Base-by-base conservation (phyloP, 345 rosid genomes). In the Bruguiera sexangula region DNA sequence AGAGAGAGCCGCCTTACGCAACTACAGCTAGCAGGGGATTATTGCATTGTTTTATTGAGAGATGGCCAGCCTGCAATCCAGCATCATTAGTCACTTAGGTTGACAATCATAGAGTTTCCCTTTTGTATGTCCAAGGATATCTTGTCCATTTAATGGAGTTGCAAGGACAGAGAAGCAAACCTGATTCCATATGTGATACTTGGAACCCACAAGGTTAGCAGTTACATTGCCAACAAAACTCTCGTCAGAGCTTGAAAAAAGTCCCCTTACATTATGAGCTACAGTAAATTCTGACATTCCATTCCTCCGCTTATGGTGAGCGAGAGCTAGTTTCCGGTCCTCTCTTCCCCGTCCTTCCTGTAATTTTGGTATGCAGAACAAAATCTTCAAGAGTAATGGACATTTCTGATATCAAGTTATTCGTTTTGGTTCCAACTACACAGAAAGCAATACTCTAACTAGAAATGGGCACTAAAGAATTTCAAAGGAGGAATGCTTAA, bases 301-400 rank as follows among this genome's bases (percentile, higher is more conserved):
- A 6, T 85, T 82, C 31, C 72, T 78, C 63, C 91, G 70, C 74
- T 80, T 89, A 57, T 89, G 89, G 76, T 83, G 78, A 69, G 97
- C 97, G 20, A 94, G 80, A 2, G 97, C 97, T 65, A 94, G 86
- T 76, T 91, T 91, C 65, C 98, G 80, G 74, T 89, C 85, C 78
- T 87, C 88, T 69, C 97, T 64, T 62, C 98, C 97, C 30, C 83
- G 82, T n/a, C 98, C 98, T 86, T 91, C 97, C 98, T 94, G 83
- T 61, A 72, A 75, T 27, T 57, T 67, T 68, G 60, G 68, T 48
- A 80, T 56, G 30, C 6, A 69, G 69, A 67, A 34, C 58, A 32
- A 68, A 56, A 70, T 37, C 15, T 66, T 18, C 26, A 43, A 53
- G 29, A 50, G 62, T 63, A 69, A 50, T 32, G 8, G 46, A 58